Evolutionary conservation across 2,329 filamentous ascomycete species (phyloP).

Genomic region (Sporothrix protearum): DNA sequence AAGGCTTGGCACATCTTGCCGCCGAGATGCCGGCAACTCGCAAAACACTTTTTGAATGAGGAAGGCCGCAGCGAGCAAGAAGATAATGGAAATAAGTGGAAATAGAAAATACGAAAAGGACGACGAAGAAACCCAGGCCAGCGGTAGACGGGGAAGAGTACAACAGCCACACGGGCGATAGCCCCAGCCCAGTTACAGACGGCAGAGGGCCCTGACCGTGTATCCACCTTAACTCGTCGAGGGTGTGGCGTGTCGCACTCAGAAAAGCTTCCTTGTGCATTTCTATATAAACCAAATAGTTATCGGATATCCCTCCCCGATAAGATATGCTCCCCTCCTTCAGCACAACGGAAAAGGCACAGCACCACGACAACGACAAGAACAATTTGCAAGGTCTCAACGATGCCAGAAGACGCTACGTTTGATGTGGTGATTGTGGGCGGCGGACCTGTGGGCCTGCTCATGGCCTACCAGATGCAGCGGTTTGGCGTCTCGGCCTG

Average conservation of each 20-base stretch:
- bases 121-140: neutral
- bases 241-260: neutral
- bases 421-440: constrained; percentile 40
- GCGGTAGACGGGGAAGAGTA: no score
- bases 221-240: neutral
- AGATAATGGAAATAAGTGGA: neutral
- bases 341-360: no score
- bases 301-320: neutral
- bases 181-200: no score
- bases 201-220: no score
- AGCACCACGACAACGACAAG: neutral
- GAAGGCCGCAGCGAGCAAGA: no score
- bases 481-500: constrained; percentile 41
- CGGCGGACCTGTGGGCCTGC: constrained; percentile 45
- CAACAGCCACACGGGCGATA: no score
- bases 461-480: constrained; percentile 46
- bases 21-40: neutral
- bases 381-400: neutral
- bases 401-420: neutral
- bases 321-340: neutral
- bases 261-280: neutral
- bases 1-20: neutral
- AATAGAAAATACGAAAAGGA: neutral
- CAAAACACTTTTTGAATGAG: no score
- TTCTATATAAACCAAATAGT: neutral